Conservation (phyloP, 2,329 filamentous ascomycete species). For the Fusarium poae region DNA sequence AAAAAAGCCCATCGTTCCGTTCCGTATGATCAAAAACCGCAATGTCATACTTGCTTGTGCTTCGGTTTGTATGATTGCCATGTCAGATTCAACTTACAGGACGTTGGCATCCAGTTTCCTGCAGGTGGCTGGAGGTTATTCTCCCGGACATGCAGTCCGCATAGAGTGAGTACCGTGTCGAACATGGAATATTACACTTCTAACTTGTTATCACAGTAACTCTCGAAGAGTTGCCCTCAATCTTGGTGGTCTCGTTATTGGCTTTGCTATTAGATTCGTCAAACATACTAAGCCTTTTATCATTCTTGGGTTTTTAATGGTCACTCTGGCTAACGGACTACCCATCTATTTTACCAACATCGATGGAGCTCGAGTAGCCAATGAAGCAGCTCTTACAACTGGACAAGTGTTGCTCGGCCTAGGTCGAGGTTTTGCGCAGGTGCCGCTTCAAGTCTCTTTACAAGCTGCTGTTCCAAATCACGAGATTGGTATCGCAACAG, state of each 20-base stretch:
- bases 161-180: conserved; percentile 7
- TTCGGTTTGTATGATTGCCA: conserved; percentile 29
- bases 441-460: conserved; percentile 11
- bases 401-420: conserved; percentile 34
- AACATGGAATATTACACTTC: neutral
- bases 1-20: conserved; percentile 27
- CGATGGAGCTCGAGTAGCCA: conserved; percentile 24
- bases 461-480: conserved; percentile 28
- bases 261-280: conserved; percentile 19
- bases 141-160: conserved; percentile 30
- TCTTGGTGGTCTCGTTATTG: conserved; percentile 19
- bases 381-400: conserved; percentile 26
- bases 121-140: conserved; percentile 27
- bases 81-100: conserved; percentile 38
- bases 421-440: conserved; percentile 29
- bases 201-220: neutral
- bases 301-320: conserved; percentile 28
- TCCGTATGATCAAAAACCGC: conserved; percentile 36
- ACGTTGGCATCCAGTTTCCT: conserved; percentile 30
- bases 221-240: conserved; percentile 33
- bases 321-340: conserved; percentile 30
- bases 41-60: conserved; percentile 36
- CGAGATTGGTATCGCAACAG: conserved; percentile 28
- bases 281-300: conserved; percentile 35
- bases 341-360: conserved; percentile 39